Evolutionary conservation across 139 green algal species (phyloP), one percentile per base, ranked within the genome.

Genomic region (Chlorella vulgaris): DNA sequence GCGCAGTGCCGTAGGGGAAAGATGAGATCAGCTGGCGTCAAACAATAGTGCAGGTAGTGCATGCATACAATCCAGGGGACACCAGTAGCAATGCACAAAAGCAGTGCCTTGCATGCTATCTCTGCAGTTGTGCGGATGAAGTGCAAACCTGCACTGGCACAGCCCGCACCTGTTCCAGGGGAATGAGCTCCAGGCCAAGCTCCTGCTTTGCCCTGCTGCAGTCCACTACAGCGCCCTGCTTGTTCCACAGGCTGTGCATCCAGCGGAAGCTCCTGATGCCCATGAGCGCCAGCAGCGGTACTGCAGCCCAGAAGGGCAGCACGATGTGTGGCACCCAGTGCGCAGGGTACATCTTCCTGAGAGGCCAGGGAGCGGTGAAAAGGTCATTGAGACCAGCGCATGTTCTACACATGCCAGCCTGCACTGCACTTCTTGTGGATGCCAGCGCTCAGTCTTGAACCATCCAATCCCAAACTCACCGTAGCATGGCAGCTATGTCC

Each of bases 131-230:
- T n/a, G n/a, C n/a, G n/a, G n/a, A n/a, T n/a, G n/a, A n/a, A n/a
- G n/a, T n/a, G n/a, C n/a, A n/a, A n/a, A n/a, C n/a, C n/a, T n/a
- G n/a, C n/a, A n/a, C n/a, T n/a, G n/a, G n/a, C n/a, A n/a, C n/a
- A n/a, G n/a, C n/a, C n/a, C n/a, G n/a, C 39, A 70, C 74, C 74
- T 69, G 39, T 39, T 74, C 47, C 29, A 74, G 43, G 2, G 76
- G 76, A 61, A 81, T 74, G 42, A 74, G n/a, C 0, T 10, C n/a
- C 22, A 81, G 62, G 5, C 76, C 76, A 40, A 81, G 76, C 76
- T 81, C 62, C 29, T 31, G 19, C 55, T 39, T 40, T 42, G 76
- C 61, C 60, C 36, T 74, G 42, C 38, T 39, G 62, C 26, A 69
- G 62, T 67, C 55, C 1, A 81, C 19, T 0, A 24, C n/a, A 3